A percentile compares a stretch with the other conserved stretches of the same genome.
Conservation (phyloP, 305 asterid genomes). For the Lippia alba region DNA sequence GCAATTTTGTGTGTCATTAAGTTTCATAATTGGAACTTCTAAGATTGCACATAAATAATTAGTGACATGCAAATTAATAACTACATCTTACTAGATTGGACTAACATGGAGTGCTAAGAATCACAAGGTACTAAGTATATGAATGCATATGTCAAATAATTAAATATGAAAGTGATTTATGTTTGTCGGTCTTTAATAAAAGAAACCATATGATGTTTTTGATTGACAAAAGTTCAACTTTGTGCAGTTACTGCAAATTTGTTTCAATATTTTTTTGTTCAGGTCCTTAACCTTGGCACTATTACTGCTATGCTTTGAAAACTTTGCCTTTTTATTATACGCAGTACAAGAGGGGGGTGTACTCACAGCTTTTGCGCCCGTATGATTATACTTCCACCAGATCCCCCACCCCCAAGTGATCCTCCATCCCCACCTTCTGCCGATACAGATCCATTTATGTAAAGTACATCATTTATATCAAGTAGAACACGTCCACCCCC, state of each 20-base stretch:
- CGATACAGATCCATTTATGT: slow-evolving; percentile 80
- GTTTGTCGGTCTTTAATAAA: background rate
- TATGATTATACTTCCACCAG: slow-evolving; percentile 88
- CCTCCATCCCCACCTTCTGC: slow-evolving; percentile 98
- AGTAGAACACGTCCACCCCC: slow-evolving; percentile 93
- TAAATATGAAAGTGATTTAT: background rate
- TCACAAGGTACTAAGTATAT: background rate
- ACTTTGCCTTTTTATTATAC: slow-evolving; percentile 24
- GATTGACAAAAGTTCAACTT: background rate
- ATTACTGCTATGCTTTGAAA: slow-evolving; percentile 10
- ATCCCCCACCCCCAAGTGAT: slow-evolving; percentile 90
- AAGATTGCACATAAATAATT: background rate
- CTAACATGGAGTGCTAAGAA: background rate
- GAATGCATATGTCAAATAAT: slow-evolving; percentile 1
- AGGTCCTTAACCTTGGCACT: slow-evolving; percentile 11
- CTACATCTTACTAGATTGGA: background rate
- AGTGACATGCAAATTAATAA: background rate
- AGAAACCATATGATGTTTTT: background rate
- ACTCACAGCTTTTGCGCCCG: slow-evolving; percentile 89
- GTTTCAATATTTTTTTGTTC: background rate
- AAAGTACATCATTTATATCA: slow-evolving; percentile 61
- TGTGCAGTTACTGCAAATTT: slow-evolving; percentile 1
- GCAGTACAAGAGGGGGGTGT: slow-evolving; percentile 41
- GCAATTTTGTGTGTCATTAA: background rate
- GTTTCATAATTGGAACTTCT: background rate